phyloP scores from a whole-genome alignment of 108 stramenopile genomes.

The Aurantiochytrium sp. region DNA sequence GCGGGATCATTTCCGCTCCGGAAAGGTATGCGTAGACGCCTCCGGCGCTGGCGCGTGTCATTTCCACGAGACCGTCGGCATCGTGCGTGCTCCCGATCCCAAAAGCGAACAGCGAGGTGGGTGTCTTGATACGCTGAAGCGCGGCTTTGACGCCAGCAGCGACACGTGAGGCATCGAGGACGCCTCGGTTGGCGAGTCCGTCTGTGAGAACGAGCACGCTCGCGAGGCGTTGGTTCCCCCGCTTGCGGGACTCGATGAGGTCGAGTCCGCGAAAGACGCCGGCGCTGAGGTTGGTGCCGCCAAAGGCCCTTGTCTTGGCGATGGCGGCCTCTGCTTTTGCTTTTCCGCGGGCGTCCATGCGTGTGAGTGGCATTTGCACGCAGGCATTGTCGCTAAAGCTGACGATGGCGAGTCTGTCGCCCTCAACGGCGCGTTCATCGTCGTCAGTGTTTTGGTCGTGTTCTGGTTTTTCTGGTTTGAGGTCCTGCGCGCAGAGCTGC shows the following conservation, averaged over 20 bases:
- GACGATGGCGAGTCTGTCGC: background rate
- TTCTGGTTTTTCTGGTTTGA: no score
- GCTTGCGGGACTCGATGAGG: background rate
- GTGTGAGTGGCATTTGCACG: background rate
- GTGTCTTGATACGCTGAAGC: background rate
- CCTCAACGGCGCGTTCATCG: background rate
- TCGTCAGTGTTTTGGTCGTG: no score
- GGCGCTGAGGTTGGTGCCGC: background rate
- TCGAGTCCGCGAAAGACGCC: background rate
- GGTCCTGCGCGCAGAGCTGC: background rate
- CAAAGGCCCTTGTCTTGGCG: background rate
- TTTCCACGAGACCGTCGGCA: background rate
- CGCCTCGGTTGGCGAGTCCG: background rate
- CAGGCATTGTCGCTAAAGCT: background rate
- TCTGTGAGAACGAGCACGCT: constrained; percentile 1
- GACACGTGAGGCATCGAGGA: background rate
- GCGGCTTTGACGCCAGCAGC: background rate
- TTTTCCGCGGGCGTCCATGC: background rate
- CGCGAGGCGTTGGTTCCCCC: background rate
- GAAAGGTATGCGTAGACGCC: background rate
- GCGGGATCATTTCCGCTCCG: background rate
- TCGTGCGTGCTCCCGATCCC: background rate
- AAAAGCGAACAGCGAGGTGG: background rate
- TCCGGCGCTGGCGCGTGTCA: background rate
- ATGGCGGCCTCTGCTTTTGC: background rate